Conservation (phyloP, 2,329 filamentous ascomycete species). For the Diaporthe aspalathi region DNA sequence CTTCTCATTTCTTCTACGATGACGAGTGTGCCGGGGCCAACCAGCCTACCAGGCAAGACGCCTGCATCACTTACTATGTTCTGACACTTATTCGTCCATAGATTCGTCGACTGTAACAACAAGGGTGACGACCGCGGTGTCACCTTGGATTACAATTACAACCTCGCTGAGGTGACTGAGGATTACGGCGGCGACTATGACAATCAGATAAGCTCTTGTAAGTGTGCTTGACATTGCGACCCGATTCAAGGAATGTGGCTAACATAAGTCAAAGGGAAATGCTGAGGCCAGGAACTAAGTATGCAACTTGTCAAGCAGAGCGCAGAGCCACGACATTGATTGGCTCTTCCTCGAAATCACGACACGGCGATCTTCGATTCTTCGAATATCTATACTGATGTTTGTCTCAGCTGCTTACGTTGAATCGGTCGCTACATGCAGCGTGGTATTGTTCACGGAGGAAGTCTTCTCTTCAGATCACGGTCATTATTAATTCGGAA, state of each 20-base stretch:
- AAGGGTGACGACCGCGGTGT: conserved; percentile 19
- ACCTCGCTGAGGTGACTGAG: neutral
- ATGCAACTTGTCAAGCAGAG: neutral
- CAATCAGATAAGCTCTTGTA: conserved; percentile 14
- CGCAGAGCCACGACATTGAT: too few relatives aligned
- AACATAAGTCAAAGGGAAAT: neutral
- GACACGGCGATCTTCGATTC: rapidly evolving
- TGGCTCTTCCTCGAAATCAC: rapidly evolving
- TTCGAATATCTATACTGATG: too few relatives aligned
- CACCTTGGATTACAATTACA: neutral
- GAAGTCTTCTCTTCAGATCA: neutral
- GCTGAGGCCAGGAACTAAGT: neutral
- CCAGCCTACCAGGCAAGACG: too few relatives aligned
- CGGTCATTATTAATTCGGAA: neutral
- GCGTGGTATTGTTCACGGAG: too few relatives aligned
- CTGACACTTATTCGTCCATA: neutral
- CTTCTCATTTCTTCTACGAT: too few relatives aligned
- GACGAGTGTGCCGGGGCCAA: neutral
- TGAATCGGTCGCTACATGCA: neutral
- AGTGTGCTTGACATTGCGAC: too few relatives aligned
- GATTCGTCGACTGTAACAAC: neutral
- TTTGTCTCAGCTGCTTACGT: too few relatives aligned
- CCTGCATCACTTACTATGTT: rapidly evolving
- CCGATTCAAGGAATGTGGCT: neutral
- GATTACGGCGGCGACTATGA: conserved; percentile 13